These are phyloP conservation scores for Panellus pusillus DNA, from an alignment of 768 basidiomycete genomes.

Conservation along the genomic window DNA sequence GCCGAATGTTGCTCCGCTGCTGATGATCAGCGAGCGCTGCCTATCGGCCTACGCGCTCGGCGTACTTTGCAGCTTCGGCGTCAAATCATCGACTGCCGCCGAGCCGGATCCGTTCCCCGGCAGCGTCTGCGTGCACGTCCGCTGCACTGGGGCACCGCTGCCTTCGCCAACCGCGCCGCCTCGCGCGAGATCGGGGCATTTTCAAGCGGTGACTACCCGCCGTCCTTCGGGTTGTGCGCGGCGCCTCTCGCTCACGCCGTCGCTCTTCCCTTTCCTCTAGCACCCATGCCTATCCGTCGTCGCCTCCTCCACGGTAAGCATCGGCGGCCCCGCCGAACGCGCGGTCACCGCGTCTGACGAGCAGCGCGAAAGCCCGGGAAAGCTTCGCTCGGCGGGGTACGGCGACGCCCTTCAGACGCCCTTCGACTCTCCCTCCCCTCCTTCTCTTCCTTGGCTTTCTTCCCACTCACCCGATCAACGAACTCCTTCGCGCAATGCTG, in stretches of 20 bases:
- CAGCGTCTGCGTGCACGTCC: too few species aligned
- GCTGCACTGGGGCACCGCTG: slow-evolving; percentile 20
- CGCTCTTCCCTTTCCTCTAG: slow-evolving; percentile 25
- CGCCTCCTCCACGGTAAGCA: too few species aligned
- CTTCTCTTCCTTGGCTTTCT: slow-evolving; percentile 20
- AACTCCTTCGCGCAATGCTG: slow-evolving; percentile 37
- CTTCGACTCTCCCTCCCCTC: slow-evolving; percentile 44
- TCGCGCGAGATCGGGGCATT: slow-evolving; percentile 18
- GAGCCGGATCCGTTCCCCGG: slow-evolving; percentile 34
- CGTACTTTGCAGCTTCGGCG: slow-evolving; percentile 54
- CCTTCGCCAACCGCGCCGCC: slow-evolving; percentile 17
- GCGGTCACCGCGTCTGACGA: too few species aligned
- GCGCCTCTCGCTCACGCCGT: slow-evolving; percentile 26
- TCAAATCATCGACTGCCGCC: slow-evolving; percentile 60
- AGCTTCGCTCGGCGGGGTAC: too few species aligned
- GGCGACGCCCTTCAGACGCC: too few species aligned
- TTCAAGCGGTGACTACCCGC: slow-evolving; percentile 24
- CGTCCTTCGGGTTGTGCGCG: slow-evolving; percentile 27
- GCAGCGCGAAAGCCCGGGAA: too few species aligned
- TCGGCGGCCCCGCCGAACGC: too few species aligned
- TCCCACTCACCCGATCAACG: slow-evolving; percentile 30
- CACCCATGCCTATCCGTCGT: slow-evolving; percentile 45
- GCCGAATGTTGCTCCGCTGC: slow-evolving; percentile 17
- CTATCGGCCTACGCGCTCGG: slow-evolving; percentile 45
- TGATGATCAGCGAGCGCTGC: slow-evolving; percentile 44